These are phyloP conservation scores for Pseudozyma hubeiensis DNA, from an alignment of 1,284 basidiomycete species.

Conservation along the genomic window DNA sequence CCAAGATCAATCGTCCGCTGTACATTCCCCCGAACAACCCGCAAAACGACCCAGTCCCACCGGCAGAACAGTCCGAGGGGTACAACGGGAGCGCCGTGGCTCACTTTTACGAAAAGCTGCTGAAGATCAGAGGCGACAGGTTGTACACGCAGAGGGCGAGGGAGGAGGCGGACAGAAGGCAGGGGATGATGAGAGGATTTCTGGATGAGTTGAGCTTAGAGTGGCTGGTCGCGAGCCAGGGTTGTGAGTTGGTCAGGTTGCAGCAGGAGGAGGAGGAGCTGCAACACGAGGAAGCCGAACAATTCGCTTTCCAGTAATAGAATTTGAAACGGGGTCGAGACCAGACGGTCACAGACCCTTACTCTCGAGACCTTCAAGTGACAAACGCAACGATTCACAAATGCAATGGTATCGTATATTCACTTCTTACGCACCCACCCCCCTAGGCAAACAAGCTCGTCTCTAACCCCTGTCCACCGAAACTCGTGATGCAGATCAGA, in stretches of 20 bases:
- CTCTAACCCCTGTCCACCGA: slow-evolving; percentile 44
- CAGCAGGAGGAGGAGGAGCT: slow-evolving; percentile 1
- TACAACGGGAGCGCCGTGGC: slow-evolving; percentile 76
- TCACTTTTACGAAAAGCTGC: slow-evolving; percentile 84
- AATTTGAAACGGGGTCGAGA: too few species aligned
- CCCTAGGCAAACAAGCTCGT: slow-evolving; percentile 39
- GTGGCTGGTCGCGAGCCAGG: slow-evolving; percentile 57
- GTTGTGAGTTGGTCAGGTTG: slow-evolving; percentile 41
- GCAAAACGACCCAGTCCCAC: slow-evolving; percentile 32
- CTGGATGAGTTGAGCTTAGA: slow-evolving; percentile 57
- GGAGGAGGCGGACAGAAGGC: slow-evolving; percentile 78
- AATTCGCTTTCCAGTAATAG: too few species aligned
- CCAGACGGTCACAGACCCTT: too few species aligned
- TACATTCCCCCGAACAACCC: slow-evolving; percentile 70
- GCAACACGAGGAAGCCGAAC: neutral
- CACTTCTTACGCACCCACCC: neutral
- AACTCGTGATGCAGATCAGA: slow-evolving; percentile 48
- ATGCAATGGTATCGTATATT: neutral
- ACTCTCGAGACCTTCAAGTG: too few species aligned
- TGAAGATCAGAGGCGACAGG: slow-evolving; percentile 37
- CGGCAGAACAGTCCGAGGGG: slow-evolving; percentile 61
- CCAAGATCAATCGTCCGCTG: slow-evolving; percentile 77
- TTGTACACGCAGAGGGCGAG: slow-evolving; percentile 76
- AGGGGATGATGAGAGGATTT: slow-evolving; percentile 72
- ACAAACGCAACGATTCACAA: neutral